Evolutionary conservation across 1,139 yeast genomes (phyloP).

Genomic region (Lodderomyces elongisporus): DNA sequence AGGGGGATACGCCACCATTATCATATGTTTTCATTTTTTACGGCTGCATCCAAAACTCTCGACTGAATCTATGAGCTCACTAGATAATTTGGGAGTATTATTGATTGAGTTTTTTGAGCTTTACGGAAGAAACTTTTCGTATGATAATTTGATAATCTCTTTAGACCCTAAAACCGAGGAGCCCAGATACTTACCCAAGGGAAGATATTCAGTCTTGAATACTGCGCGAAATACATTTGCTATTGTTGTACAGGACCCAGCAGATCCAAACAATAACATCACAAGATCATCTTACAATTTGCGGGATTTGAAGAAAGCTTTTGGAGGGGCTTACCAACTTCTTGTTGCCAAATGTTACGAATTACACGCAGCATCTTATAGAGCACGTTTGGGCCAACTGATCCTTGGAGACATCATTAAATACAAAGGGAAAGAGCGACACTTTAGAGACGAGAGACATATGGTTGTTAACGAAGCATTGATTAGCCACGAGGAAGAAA

Average conservation of each 20-base stretch:
- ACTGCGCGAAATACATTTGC: conserved; percentile 56
- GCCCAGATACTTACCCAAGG: conserved; percentile 55
- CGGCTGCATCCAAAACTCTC: conserved; percentile 74
- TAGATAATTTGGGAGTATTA: conserved; percentile 79
- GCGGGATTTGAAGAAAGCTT: conserved; percentile 76
- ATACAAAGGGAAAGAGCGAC: conserved; percentile 70
- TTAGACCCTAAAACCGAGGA: conserved; percentile 46
- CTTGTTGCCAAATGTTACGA: conserved; percentile 67
- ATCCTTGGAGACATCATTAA: conserved; percentile 78
- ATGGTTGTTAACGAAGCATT: conserved; percentile 61
- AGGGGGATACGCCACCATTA: conserved; percentile 91
- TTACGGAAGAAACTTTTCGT: conserved; percentile 90
- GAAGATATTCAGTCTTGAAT: conserved; percentile 48
- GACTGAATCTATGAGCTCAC: conserved; percentile 60
- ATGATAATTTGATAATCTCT: conserved; percentile 68
- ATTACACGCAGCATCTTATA: conserved; percentile 56
- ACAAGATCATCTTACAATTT: conserved; percentile 83
- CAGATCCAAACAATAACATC: conserved; percentile 75
- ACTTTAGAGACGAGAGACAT: conserved; percentile 71
- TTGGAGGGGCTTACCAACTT: conserved; percentile 86
- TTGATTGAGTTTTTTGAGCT: conserved; percentile 90
- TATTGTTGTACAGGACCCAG: conserved; percentile 86
- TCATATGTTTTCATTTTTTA: conserved; percentile 79
- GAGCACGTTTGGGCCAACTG: conserved; percentile 64
- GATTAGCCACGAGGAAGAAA: conserved; percentile 23